phyloP scores from a whole-genome alignment of 257 asterid species.

The Solanum piurae region DNA sequence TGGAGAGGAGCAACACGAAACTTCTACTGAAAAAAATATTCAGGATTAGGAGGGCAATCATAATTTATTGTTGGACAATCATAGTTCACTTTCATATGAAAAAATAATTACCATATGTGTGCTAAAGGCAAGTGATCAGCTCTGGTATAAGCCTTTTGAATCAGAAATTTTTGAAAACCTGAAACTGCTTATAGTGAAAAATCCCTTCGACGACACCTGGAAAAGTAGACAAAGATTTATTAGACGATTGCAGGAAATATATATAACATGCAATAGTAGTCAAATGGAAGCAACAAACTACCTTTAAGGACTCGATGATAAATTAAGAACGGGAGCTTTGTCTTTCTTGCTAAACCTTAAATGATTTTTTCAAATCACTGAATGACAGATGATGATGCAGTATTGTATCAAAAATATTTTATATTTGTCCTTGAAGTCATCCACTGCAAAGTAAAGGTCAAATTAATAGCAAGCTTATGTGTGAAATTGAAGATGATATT shows the following conservation, averaged over 20 bases:
- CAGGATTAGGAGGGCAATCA: not conserved
- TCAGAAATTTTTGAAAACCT: conserved; percentile 84
- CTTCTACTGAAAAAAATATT: not conserved
- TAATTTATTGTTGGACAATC: not conserved
- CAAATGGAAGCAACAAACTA: too few species aligned
- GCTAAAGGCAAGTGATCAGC: conserved; percentile 82
- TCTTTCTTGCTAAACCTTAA: conserved; percentile 90
- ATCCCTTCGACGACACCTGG: conserved; percentile 91
- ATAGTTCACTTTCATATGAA: not conserved
- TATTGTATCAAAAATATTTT: conserved; percentile 70
- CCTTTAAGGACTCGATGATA: not conserved
- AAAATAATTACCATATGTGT: conserved; percentile 56
- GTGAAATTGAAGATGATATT: too few species aligned
- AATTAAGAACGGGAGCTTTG: conserved; percentile 72
- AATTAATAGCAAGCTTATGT: not conserved
- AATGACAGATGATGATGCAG: conserved; percentile 64
- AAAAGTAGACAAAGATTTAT: not conserved
- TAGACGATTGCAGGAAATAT: not conserved
- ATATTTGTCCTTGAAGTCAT: conserved; percentile 83
- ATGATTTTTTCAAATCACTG: conserved; percentile 94
- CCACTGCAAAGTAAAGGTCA: conserved; percentile 39
- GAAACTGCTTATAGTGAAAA: conserved; percentile 85
- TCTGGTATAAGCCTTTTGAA: conserved; percentile 90
- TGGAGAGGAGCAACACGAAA: not conserved
- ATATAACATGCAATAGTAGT: too few species aligned